Evolutionary conservation across 129 eudicot species (phyloP).

Genomic region (Smallanthus sonchifolius): DNA sequence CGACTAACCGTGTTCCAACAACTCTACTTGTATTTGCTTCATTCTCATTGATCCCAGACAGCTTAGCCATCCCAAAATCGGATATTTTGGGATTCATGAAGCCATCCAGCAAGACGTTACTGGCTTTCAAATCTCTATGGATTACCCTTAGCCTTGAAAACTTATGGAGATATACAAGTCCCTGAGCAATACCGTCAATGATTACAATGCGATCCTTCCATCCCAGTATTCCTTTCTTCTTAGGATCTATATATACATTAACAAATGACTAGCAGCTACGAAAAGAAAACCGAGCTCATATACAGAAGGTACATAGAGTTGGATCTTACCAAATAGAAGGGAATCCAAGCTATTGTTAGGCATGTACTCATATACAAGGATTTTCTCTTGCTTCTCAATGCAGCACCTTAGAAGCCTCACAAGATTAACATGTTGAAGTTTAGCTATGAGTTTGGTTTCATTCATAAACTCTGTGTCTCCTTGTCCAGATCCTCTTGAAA

Average conservation of each 20-base stretch:
- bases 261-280: conserved; percentile 1
- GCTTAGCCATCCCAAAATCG: too few species aligned
- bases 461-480: conserved; percentile 28
- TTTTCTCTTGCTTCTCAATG: conserved; percentile 26
- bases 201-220: conserved; percentile 35
- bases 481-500: conserved; percentile 25
- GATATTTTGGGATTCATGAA: conserved; percentile 41
- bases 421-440: conserved; percentile 35
- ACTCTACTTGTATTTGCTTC: too few species aligned
- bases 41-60: too few species aligned
- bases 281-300: neutral
- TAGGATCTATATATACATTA: conserved; percentile 8
- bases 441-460: conserved; percentile 28
- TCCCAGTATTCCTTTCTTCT: conserved; percentile 18
- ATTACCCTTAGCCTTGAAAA: conserved; percentile 38
- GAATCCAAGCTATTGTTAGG: conserved; percentile 34
- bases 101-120: conserved; percentile 39
- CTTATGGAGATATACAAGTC: conserved; percentile 51
- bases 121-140: conserved; percentile 47
- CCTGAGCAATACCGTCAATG: conserved; percentile 49
- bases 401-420: conserved; percentile 28
- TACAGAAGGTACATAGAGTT: neutral
- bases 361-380: conserved; percentile 37
- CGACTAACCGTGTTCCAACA: too few species aligned
- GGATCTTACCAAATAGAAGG: conserved; percentile 31